A percentile compares a stretch with the other conserved stretches of the same genome.
Conservation (phyloP, 768 basidiomycete species). For the Kwoniella dendrophila region DNA sequence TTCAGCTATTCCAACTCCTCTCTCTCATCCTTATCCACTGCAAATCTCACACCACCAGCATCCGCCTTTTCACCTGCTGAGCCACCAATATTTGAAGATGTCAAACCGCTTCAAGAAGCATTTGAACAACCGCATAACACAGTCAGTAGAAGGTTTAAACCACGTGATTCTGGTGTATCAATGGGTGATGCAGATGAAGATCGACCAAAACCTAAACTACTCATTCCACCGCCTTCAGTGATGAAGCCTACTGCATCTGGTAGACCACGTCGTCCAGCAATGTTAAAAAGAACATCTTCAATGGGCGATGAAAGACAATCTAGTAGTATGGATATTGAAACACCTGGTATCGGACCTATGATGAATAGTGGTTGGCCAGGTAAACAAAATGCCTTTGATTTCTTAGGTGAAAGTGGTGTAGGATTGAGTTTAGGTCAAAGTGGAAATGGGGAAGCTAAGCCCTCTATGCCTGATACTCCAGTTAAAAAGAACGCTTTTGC, state of each 20-base stretch:
- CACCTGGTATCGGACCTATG: slow-evolving; percentile 40
- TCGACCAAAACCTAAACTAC: slow-evolving; percentile 13
- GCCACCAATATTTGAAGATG: slow-evolving; percentile 53
- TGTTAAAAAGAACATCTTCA: slow-evolving; percentile 52
- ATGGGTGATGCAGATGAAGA: slow-evolving; percentile 36
- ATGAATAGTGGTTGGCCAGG: slow-evolving; percentile 45
- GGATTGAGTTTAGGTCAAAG: slow-evolving; percentile 13
- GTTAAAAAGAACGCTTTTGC: slow-evolving; percentile 47
- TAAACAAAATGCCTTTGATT: slow-evolving; percentile 37
- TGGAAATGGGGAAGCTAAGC: slow-evolving; percentile 34
- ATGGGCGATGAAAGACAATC: slow-evolving; percentile 44
- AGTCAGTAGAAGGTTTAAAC: slow-evolving; percentile 50
- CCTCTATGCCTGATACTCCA: slow-evolving; percentile 53
- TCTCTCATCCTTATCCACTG: slow-evolving; percentile 41
- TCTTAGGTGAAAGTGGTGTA: slow-evolving; percentile 39
- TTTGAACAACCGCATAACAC: slow-evolving; percentile 40
- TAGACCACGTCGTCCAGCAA: slow-evolving; percentile 40
- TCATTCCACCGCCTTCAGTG: slow-evolving; percentile 12
- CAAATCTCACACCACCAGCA: slow-evolving; percentile 41
- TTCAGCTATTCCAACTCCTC: slow-evolving; percentile 48
- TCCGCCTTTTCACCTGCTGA: slow-evolving; percentile 45
- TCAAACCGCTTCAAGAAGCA: slow-evolving; percentile 52
- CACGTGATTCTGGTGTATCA: slow-evolving; percentile 51
- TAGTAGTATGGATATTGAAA: slow-evolving; percentile 28
- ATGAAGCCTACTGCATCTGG: slow-evolving; percentile 16